Evolutionary conservation across 805 yeast genomes (phyloP).

Genomic region (Yamadazyma kitorensis): DNA sequence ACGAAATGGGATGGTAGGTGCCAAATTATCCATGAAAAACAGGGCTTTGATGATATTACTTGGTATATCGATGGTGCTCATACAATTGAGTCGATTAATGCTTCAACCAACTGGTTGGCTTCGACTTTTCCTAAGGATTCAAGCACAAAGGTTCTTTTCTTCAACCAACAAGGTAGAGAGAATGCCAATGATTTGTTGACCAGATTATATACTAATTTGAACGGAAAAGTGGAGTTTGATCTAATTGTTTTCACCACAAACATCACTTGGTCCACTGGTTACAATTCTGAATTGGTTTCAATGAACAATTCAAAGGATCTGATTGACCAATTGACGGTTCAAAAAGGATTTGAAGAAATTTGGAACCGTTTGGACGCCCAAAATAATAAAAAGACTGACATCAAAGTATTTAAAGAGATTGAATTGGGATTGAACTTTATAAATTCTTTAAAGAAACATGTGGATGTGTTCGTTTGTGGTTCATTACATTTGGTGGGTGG

Average conservation of each 20-base stretch:
- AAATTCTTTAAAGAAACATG: slow-evolving; percentile 7
- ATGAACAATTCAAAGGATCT: slow-evolving; percentile 76
- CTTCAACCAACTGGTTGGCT: slow-evolving; percentile 79
- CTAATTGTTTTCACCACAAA: slow-evolving; percentile 86
- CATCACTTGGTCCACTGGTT: slow-evolving; percentile 87
- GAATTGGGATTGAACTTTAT: slow-evolving; percentile 66
- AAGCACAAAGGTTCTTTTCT: slow-evolving; percentile 52
- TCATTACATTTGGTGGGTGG: slow-evolving; percentile 96
- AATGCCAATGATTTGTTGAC: slow-evolving; percentile 60
- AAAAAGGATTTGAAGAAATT: slow-evolving; percentile 63
- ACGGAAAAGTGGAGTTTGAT: slow-evolving; percentile 52
- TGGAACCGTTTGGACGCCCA: slow-evolving; percentile 54
- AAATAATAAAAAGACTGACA: slow-evolving; percentile 24
- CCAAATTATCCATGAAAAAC: slow-evolving; percentile 56
- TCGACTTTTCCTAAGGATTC: slow-evolving; percentile 7
- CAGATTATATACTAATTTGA: slow-evolving; percentile 43
- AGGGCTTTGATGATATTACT: slow-evolving; percentile 41
- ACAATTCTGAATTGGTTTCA: slow-evolving; percentile 80
- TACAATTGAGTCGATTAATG: slow-evolving; percentile 80
- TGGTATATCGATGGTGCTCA: slow-evolving; percentile 98
- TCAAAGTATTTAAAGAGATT: slow-evolving; percentile 65
- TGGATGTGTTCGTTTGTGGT: slow-evolving; percentile 87
- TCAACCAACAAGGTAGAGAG: slow-evolving; percentile 94
- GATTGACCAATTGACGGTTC: slow-evolving; percentile 79
- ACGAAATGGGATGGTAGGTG: slow-evolving; percentile 97